These are phyloP conservation scores for Tubosaeta sp. DNA, from an alignment of 768 basidiomycete species.

Conservation along the genomic window DNA sequence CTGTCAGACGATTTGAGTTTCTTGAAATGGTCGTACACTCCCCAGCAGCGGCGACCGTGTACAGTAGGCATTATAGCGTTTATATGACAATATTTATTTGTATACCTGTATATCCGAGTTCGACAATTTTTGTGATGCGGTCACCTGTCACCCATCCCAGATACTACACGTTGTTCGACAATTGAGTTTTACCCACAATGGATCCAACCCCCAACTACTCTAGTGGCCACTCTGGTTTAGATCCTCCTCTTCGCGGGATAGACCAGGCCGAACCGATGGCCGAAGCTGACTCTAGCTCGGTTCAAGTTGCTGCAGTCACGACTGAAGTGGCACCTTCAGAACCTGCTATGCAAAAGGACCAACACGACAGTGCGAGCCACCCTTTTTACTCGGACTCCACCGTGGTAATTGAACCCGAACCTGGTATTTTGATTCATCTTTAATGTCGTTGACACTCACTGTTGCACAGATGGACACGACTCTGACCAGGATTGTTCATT, in stretches of 20 bases:
- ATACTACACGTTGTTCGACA: no score
- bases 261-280: slow-evolving; percentile 19
- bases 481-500: slow-evolving; percentile 14
- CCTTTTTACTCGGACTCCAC: background rate
- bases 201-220: slow-evolving; percentile 8
- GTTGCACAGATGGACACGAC: background rate
- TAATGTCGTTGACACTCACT: background rate
- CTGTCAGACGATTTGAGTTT: no score
- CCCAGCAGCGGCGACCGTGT: no score
- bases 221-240: background rate
- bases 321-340: no score
- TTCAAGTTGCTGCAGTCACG: no score
- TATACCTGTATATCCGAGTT: no score
- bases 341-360: background rate
- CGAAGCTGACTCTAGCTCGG: background rate
- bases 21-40: no score
- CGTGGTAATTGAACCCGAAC: background rate
- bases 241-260: background rate
- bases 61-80: no score
- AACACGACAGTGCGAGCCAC: background rate
- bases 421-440: background rate
- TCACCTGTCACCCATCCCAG: no score
- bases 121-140: no score
- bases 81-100: no score
- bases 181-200: no score